Percentiles rank a stretch among this genome's conserved stretches.
These are phyloP conservation scores for Mycosphaerella sp. DNA, from an alignment of 2,329 filamentous ascomycete species.

Conservation along the genomic window DNA sequence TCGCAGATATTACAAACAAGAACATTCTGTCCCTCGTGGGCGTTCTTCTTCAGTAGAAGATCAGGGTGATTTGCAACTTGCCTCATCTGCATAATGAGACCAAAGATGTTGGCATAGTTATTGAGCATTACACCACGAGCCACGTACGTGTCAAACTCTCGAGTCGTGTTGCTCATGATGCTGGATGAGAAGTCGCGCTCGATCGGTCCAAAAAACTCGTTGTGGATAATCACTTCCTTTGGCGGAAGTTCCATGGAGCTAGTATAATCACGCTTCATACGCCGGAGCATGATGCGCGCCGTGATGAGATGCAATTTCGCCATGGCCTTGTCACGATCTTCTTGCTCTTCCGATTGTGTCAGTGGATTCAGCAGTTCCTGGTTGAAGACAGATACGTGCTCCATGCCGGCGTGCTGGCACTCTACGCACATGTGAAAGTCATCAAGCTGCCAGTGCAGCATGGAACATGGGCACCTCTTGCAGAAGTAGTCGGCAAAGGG, in stretches of 20 bases:
- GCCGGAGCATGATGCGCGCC: conserved; percentile 89
- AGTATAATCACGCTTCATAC: conserved; percentile 88
- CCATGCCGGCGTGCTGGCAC: conserved; percentile 61
- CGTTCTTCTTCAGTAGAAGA: conserved; percentile 81
- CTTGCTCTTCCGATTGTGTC: conserved; percentile 41
- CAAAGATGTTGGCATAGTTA: conserved; percentile 99
- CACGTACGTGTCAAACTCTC: conserved; percentile 93
- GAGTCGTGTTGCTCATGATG: conserved; percentile 86
- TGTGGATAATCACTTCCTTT: conserved; percentile 85
- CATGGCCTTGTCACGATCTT: conserved; percentile 63
- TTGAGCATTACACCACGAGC: conserved; percentile 86
- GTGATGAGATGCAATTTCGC: conserved; percentile 80
- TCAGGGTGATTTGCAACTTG: conserved; percentile 97
- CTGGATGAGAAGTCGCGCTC: conserved; percentile 93
- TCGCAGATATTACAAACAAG: conserved; percentile 93
- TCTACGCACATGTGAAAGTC: conserved; percentile 62
- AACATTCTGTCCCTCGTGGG: conserved; percentile 79
- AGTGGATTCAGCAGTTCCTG: conserved; percentile 86
- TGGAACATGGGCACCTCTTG: conserved; percentile 74
- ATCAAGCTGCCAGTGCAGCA: conserved; percentile 76
- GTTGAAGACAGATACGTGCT: conserved; percentile 79
- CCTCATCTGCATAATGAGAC: conserved; percentile 98
- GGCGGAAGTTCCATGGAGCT: conserved; percentile 94
- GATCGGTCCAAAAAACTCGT: conserved; percentile 93
- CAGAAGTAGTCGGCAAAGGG: conserved; percentile 95